Evolutionary conservation across 805 yeast species (phyloP).

Genomic region (Kodamaea neixiangensis): DNA sequence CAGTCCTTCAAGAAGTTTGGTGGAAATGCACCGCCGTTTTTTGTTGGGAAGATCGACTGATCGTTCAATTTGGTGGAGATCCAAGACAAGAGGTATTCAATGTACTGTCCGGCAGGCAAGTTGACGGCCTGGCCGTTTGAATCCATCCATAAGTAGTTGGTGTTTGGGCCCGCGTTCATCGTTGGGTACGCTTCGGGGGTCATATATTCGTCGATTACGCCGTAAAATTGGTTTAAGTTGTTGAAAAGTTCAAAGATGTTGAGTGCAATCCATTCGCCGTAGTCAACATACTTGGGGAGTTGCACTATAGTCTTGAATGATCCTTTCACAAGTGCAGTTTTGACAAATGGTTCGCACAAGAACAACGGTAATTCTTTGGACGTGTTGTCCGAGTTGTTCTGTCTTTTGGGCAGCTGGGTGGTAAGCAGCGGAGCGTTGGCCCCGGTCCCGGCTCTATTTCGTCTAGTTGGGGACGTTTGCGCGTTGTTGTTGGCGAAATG

Average conservation of each 20-base stretch:
- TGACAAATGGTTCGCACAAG: conserved; percentile 88
- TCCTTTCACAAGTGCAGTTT: conserved; percentile 94
- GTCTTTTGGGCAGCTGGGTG: conserved; percentile 15
- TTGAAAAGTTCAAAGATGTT: conserved; percentile 88
- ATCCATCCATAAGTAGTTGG: conserved; percentile 91
- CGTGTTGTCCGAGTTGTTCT: conserved; percentile 3
- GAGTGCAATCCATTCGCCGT: conserved; percentile 94
- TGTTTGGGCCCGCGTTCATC: conserved; percentile 94
- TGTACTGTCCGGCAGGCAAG: conserved; percentile 90
- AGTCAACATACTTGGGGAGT: conserved; percentile 90
- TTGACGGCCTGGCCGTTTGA: conserved; percentile 73
- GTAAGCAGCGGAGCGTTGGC: background rate
- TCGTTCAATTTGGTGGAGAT: conserved; percentile 85
- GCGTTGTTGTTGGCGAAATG: conserved; percentile 19
- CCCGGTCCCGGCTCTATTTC: conserved; percentile 13
- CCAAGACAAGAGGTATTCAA: conserved; percentile 91
- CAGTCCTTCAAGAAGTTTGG: conserved; percentile 79
- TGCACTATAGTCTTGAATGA: conserved; percentile 95
- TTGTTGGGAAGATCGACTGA: conserved; percentile 88
- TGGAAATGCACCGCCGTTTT: conserved; percentile 87
- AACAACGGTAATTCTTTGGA: conserved; percentile 55
- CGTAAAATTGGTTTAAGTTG: conserved; percentile 83
- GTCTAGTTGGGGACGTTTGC: conserved; percentile 28
- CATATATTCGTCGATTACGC: conserved; percentile 86
- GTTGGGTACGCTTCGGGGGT: conserved; percentile 88